Evolutionary conservation across 495 filamentous ascomycete genomes (phyloP), one percentile per base, ranked within the genome.

Genomic region (Aspergillus bridgeri): DNA sequence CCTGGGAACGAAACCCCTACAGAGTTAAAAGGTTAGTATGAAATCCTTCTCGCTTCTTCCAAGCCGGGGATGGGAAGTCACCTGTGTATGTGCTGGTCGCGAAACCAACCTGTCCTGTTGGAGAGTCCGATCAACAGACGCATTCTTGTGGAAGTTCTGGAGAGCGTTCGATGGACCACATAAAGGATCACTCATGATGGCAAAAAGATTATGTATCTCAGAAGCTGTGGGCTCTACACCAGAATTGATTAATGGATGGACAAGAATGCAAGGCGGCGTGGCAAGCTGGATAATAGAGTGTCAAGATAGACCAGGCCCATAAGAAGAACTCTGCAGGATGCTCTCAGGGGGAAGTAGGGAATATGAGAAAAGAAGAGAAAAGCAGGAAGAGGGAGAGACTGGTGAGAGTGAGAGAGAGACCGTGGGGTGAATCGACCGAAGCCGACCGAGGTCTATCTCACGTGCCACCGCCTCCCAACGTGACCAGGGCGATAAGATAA

Each of bases 101-200:
- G 76, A 71, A 29, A 73, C 68, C 24, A 91, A 64, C 49, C 90
- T 85, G 65, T 97, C 93, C 70, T 96, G 93, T 64, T 97, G 92
- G 45, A 93, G 79, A 5, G 88, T 86, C 18, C 89, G 80, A 68
- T 98, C 90, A 48, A 85, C 81, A 11, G 86, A 81, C 5, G 85
- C 78, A 73, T 96, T 92, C 62, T 92, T 88, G 63, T 90, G 83
- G 63, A 96, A 87, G 64, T 83, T 89, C 67, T 94, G 89, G 42
- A 94, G 84, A 59, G 91, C 85, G 72, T 92, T 96, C 11, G 92
- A 92, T 22, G 93, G 91, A 45, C 93, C 91, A 72, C 93, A 98
- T 51, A 96, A 79, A 57, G 81, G 80, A 69, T 95, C 91, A 48
- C 87, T 79, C 92, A 96, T 95, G 70, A 62, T 72, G 69, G 44